Conservation (phyloP, 2,329 filamentous ascomycete genomes). For the Fusarium sublunatum region DNA sequence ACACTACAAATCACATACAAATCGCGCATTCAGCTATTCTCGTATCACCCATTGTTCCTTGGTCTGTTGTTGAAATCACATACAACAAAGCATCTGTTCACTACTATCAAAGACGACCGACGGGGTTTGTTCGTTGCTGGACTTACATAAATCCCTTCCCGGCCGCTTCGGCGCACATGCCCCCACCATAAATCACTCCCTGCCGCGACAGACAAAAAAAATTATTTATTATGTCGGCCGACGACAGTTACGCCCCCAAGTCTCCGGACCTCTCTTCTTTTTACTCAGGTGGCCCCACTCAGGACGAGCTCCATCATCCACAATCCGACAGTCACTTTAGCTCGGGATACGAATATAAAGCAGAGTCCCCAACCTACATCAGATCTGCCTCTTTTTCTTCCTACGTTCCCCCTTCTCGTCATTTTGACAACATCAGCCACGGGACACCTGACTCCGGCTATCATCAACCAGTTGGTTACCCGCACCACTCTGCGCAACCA, state of each 20-base stretch:
- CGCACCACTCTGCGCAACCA: slow-evolving; percentile 41
- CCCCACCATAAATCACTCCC: slow-evolving; percentile 39
- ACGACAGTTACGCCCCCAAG: slow-evolving; percentile 66
- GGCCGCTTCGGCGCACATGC: slow-evolving; percentile 34
- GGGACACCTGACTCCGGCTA: slow-evolving; percentile 32
- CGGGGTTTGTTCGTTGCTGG: slow-evolving; percentile 17
- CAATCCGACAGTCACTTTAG: slow-evolving; percentile 46
- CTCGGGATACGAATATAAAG: slow-evolving; percentile 52
- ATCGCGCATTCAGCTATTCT: slow-evolving; percentile 11
- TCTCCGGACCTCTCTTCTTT: slow-evolving; percentile 70
- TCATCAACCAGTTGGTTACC: slow-evolving; percentile 42
- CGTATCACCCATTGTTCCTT: slow-evolving; percentile 22
- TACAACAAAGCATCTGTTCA: slow-evolving; percentile 31
- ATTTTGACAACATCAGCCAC: slow-evolving; percentile 44
- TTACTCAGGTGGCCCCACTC: slow-evolving; percentile 56
- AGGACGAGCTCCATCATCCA: slow-evolving; percentile 50
- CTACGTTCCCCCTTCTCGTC: slow-evolving; percentile 34
- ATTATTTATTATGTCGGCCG: slow-evolving; percentile 58
- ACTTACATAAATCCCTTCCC: slow-evolving; percentile 24
- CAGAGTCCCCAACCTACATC: slow-evolving; percentile 46
- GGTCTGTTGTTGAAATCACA: slow-evolving; percentile 10
- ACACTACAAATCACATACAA: slow-evolving; percentile 7
- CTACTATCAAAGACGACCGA: slow-evolving; percentile 21
- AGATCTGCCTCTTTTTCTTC: slow-evolving; percentile 44
- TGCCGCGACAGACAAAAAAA: slow-evolving; percentile 40